Percentiles rank a stretch among this genome's conserved stretches.
These are phyloP conservation scores for Rhipidocladum racemiflorum DNA, from an alignment of 176 grass and related monocot species.

Conservation along the genomic window DNA sequence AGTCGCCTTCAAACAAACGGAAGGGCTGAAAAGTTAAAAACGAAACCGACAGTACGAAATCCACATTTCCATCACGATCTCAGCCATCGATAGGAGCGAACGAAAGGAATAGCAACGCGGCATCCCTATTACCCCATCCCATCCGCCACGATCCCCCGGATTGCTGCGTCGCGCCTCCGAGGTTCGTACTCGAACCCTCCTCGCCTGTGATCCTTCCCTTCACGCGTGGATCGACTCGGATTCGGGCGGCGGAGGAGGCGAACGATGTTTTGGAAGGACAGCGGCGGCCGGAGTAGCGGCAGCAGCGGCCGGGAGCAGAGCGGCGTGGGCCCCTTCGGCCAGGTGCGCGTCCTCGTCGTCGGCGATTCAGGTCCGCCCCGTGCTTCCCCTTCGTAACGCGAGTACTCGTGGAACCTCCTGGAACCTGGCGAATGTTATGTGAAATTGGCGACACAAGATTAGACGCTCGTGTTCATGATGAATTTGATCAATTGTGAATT, in stretches of 20 bases:
- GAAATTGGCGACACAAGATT: neutral
- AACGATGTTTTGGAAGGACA: slow-evolving; percentile 86
- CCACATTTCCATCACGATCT: slow-evolving; percentile 5
- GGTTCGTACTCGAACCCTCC: neutral
- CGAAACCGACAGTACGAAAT: neutral
- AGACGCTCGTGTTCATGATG: neutral
- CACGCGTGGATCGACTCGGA: neutral
- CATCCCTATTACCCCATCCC: neutral
- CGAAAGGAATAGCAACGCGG: neutral
- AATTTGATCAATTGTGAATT: neutral
- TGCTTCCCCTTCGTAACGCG: neutral
- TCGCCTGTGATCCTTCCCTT: neutral
- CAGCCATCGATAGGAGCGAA: neutral
- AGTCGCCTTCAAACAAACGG: neutral
- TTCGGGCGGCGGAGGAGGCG: neutral
- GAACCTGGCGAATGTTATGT: neutral
- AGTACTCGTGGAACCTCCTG: slow-evolving; percentile 8
- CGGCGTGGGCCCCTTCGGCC: slow-evolving; percentile 68
- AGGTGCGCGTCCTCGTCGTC: slow-evolving; percentile 83
- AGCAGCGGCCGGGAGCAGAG: slow-evolving; percentile 56
- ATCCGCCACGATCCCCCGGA: neutral
- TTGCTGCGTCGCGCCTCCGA: slow-evolving; percentile 3
- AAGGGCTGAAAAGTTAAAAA: neutral
- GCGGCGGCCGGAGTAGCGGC: slow-evolving; percentile 43
- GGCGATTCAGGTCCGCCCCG: slow-evolving; percentile 72